Percentiles rank a stretch among this genome's conserved stretches.
phyloP scores from a whole-genome alignment of 805 yeast species.

The Candida broadrunensis region DNA sequence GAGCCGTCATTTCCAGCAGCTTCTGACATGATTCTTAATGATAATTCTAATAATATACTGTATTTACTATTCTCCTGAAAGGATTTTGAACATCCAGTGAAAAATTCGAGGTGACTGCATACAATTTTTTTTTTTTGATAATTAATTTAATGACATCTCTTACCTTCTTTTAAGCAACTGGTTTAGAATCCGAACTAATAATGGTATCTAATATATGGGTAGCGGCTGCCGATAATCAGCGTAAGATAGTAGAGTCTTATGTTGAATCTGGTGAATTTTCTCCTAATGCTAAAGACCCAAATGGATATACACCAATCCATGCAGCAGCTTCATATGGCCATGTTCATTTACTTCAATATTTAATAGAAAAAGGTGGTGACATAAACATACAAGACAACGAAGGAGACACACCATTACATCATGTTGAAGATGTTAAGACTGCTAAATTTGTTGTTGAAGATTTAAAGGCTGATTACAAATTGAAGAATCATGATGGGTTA shows the following conservation, averaged over 20 bases:
- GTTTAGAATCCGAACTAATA: not conserved
- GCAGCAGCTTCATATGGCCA: conserved; percentile 97
- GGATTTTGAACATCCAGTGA: too few species aligned
- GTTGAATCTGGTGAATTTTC: conserved; percentile 51
- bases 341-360: conserved; percentile 55
- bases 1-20: too few species aligned
- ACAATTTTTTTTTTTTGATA: not conserved
- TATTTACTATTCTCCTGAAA: too few species aligned
- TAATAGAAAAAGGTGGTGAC: conserved; percentile 66
- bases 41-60: too few species aligned
- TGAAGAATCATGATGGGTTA: conserved; percentile 69
- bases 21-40: too few species aligned
- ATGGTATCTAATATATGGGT: conserved; percentile 79
- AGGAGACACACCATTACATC: conserved; percentile 95
- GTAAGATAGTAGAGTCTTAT: conserved; percentile 53
- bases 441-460: conserved; percentile 69
- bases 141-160: not conserved
- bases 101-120: not conserved
- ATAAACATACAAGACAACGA: conserved; percentile 80
- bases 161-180: too few species aligned
- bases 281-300: conserved; percentile 78
- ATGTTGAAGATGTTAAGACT: conserved; percentile 66
- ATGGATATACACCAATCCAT: conserved; percentile 95
- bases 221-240: conserved; percentile 85
- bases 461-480: conserved; percentile 60